A percentile compares a stretch with the other conserved stretches of the same genome.
phyloP scores from a whole-genome alignment of 2,329 filamentous ascomycete genomes.

The Xylaria sp. region DNA sequence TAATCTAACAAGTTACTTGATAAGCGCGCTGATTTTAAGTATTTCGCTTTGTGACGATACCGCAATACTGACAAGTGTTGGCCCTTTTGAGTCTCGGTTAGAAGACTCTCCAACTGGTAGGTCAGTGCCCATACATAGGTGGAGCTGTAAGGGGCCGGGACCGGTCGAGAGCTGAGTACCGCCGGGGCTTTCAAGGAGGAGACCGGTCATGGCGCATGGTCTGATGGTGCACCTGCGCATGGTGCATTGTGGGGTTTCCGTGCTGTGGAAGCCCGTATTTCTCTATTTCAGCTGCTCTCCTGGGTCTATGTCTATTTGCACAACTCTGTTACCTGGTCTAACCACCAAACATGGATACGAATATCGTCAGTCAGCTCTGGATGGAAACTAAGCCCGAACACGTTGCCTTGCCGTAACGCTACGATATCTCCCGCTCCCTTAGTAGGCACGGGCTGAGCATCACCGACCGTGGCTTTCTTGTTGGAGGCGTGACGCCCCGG shows the following conservation, averaged over 20 bases:
- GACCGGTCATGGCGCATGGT: neutral
- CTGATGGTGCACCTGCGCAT: neutral
- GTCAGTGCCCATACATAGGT: too few species aligned
- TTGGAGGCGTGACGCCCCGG: conserved; percentile 44
- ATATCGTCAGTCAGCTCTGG: conserved; percentile 88
- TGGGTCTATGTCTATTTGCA: conserved; percentile 33
- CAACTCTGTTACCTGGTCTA: conserved; percentile 62
- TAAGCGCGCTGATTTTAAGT: too few species aligned
- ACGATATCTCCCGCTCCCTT: conserved; percentile 74
- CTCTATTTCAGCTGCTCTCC: too few species aligned
- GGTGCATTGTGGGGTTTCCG: neutral
- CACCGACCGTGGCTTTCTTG: conserved; percentile 41
- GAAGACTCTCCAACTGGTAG: too few species aligned
- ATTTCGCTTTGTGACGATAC: too few species aligned
- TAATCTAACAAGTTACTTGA: too few species aligned
- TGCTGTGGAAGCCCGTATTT: too few species aligned
- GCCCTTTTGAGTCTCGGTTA: too few species aligned
- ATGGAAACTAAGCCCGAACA: conserved; percentile 94
- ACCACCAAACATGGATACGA: conserved; percentile 93
- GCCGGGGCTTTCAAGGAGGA: neutral
- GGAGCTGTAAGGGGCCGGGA: too few species aligned
- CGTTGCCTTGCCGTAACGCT: conserved; percentile 86
- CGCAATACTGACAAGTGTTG: too few species aligned
- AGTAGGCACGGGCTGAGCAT: conserved; percentile 28
- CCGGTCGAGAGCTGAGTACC: too few species aligned